Percentiles rank a stretch among this genome's conserved stretches.
These are phyloP conservation scores for Kondoa malvinella DNA, from an alignment of 768 basidiomycete genomes.

Conservation along the genomic window DNA sequence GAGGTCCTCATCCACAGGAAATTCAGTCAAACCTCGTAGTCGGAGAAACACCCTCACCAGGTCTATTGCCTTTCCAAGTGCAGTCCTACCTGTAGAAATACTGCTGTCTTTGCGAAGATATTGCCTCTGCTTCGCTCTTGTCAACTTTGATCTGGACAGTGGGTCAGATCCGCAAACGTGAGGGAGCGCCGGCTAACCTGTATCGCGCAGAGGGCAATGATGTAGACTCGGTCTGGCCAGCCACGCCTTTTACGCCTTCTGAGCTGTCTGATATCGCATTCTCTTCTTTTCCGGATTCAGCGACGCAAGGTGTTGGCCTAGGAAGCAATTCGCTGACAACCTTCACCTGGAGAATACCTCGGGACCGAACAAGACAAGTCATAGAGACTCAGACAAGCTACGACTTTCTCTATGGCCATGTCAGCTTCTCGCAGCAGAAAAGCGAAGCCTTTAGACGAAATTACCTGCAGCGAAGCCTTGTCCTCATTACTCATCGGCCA, in stretches of 20 bases:
- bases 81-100: not conserved
- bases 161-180: slow-evolving; percentile 12
- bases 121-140: slow-evolving; percentile 20
- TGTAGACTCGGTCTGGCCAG: slow-evolving; percentile 17
- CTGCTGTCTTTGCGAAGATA: slow-evolving; percentile 6
- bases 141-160: slow-evolving; percentile 26
- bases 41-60: slow-evolving; percentile 15
- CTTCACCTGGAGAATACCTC: slow-evolving; percentile 12
- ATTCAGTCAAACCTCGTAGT: slow-evolving; percentile 5
- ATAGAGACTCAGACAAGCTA: slow-evolving; percentile 25
- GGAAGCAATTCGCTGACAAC: slow-evolving; percentile 6
- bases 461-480: slow-evolving; percentile 57
- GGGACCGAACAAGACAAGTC: not conserved
- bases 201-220: not conserved
- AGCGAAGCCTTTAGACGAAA: slow-evolving; percentile 55
- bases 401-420: slow-evolving; percentile 60
- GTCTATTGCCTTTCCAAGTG: slow-evolving; percentile 5
- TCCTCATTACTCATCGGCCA: slow-evolving; percentile 46
- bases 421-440: slow-evolving; percentile 54
- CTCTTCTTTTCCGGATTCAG: slow-evolving; percentile 18
- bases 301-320: not conserved
- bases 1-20: slow-evolving; percentile 8
- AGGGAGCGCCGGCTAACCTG: too few relatives aligned
- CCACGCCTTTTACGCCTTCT: not conserved
- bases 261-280: slow-evolving; percentile 17